Evolutionary conservation across 257 asterid species (phyloP).

Genomic region (Solanum clarkiae): DNA sequence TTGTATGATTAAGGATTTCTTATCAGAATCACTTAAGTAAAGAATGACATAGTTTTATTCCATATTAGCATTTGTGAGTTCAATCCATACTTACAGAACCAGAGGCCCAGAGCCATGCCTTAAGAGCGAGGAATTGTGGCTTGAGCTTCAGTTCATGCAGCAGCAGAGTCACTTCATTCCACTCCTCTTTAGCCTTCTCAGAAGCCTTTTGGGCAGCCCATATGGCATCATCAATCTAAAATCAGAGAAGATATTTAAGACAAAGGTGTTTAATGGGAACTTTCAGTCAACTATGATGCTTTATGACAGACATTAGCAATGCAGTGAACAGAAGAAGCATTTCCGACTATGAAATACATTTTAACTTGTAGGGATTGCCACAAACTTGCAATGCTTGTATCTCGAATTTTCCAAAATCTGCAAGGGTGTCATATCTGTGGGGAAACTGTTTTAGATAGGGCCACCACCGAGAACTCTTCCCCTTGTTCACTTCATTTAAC

Average conservation of each 20-base stretch:
- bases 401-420: conserved; percentile 51
- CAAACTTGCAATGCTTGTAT: conserved; percentile 77
- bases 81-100: conserved; percentile 51
- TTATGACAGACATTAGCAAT: background rate
- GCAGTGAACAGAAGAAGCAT: background rate
- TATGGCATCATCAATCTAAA: conserved; percentile 80
- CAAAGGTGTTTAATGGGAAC: background rate
- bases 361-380: background rate
- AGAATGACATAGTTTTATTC: background rate
- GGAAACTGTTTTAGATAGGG: conserved; percentile 82
- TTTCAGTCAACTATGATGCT: background rate
- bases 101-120: conserved; percentile 93
- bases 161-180: conserved; percentile 47
- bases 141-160: conserved; percentile 50
- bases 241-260: conserved; percentile 11
- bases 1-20: background rate
- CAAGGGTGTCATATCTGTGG: conserved; percentile 55
- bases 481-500: conserved; percentile 73
- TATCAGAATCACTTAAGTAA: background rate
- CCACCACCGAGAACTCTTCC: conserved; percentile 63
- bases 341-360: background rate
- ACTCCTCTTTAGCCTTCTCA: conserved; percentile 42
- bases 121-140: conserved; percentile 37
- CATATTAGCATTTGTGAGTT: background rate
- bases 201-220: conserved; percentile 76